Evolutionary conservation across 2,329 filamentous ascomycete genomes (phyloP).

Genomic region (Aspergillus clavatus): DNA sequence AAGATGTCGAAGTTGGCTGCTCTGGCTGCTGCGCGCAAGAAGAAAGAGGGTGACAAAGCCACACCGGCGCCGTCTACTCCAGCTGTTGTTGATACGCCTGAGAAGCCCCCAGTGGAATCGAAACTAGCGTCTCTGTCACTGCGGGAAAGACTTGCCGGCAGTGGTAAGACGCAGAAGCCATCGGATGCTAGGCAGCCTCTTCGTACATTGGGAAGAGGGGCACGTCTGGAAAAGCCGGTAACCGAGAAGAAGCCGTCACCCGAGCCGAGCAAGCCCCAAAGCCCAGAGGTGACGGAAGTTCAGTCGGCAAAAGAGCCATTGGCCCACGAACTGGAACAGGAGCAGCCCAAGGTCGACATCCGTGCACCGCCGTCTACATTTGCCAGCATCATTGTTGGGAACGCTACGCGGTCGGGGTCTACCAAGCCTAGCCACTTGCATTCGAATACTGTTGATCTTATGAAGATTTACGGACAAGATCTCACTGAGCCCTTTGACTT

Average conservation of each 20-base stretch:
- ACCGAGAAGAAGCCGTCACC: conserved; percentile 17
- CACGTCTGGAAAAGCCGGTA: conserved; percentile 11
- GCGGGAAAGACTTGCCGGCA: conserved; percentile 35
- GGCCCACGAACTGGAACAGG: conserved; percentile 10
- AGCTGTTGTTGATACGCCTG: conserved; percentile 4
- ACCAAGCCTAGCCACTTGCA: conserved; percentile 33
- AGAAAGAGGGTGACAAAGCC: conserved; percentile 66
- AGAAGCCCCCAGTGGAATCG: conserved; percentile 15
- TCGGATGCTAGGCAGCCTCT: conserved; percentile 21
- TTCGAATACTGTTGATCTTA: conserved; percentile 31
- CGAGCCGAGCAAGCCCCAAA: conserved; percentile 12
- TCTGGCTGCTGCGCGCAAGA: conserved; percentile 78
- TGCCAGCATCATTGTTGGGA: conserved; percentile 42
- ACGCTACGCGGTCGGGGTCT: conserved; percentile 18
- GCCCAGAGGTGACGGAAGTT: conserved; percentile 2
- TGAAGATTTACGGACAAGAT: conserved; percentile 36
- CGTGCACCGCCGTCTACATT: conserved; percentile 49
- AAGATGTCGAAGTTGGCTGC: conserved; percentile 90
- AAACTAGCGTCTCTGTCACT: conserved; percentile 30
- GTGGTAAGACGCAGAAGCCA: conserved; percentile 24
- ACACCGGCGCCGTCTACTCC: conserved; percentile 9
- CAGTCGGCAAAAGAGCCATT: conserved; percentile 5
- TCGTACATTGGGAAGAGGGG: conserved; percentile 18
- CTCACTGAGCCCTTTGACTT: conserved; percentile 56
- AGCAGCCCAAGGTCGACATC: conserved; percentile 25